Evolutionary conservation across 164 flowering plant species (phyloP), one percentile per base, ranked within the genome.

Genomic region (Kalanchoe fedtschenkoi): DNA sequence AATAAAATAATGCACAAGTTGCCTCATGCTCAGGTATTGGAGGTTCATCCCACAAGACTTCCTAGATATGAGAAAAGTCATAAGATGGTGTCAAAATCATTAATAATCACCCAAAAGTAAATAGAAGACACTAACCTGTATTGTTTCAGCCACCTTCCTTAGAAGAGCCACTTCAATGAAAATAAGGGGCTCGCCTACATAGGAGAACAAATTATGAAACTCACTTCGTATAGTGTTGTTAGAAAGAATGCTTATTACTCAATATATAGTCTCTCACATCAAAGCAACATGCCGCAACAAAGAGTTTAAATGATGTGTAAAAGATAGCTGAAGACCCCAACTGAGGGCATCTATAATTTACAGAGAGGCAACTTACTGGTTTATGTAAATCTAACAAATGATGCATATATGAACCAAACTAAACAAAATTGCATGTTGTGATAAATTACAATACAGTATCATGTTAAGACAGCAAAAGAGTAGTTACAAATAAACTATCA

Each of bases 81-180:
- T 10, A 17, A n/a, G 28, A 34, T 10, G 24, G 10, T n/a, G 5
- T 1, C 8, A 9, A 58, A 8, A 34, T 58, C 24, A 58, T 58
- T 15, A 58, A 34, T 30, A 21, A 11, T 32, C 30, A 17, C 14
- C 38, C 34, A 51, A 15, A 60, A 51, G 39, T 33, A 41, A 34
- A 37, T 29, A 47, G 19, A 29, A 59, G 24, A 44, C 34, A 64
- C 32, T 56, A 10, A 88, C 96, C 87, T 92, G 95, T 71, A 92
- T 82, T 62, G 87, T 81, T 70, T 79, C 83, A 43, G 95, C 96
- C 61, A 86, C 86, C 68, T 78, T 72, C 80, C 81, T 86, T 75
- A 84, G 58, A 55, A 92, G 89, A 46, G 98, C 98, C 76, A 89
- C 96, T 78, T 92, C 98, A 74, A 87, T 92, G 69, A 92, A 92